Evolutionary conservation across 2,329 filamentous ascomycete genomes (phyloP).

Genomic region (Arthrobotrys conoides): DNA sequence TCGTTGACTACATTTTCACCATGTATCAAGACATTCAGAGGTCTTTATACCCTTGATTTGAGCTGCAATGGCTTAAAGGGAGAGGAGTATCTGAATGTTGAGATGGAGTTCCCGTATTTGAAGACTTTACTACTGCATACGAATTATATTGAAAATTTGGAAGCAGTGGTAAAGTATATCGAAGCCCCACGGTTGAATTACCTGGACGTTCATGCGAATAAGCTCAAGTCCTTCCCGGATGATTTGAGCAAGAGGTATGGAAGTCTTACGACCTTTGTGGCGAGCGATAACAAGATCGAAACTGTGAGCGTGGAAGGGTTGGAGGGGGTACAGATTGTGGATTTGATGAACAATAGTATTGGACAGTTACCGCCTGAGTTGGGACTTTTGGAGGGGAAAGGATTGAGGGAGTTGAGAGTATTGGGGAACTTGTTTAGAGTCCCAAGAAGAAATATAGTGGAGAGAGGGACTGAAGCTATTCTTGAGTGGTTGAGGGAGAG

Average conservation of each 20-base stretch:
- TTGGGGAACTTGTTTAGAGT: slow-evolving; percentile 89
- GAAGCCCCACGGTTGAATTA: slow-evolving; percentile 81
- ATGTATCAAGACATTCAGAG: slow-evolving; percentile 77
- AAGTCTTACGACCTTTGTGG: slow-evolving; percentile 78
- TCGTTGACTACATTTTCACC: slow-evolving; percentile 78
- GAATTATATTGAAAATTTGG: slow-evolving; percentile 80
- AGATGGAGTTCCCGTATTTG: slow-evolving; percentile 79
- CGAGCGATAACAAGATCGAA: slow-evolving; percentile 82
- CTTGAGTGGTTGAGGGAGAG: slow-evolving; percentile 69
- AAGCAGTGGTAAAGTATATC: slow-evolving; percentile 76
- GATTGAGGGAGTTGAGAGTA: slow-evolving; percentile 80
- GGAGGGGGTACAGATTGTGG: slow-evolving; percentile 80
- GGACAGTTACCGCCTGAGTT: slow-evolving; percentile 83
- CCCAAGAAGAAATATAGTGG: slow-evolving; percentile 84
- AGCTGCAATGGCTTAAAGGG: slow-evolving; percentile 80
- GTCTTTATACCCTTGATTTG: slow-evolving; percentile 79
- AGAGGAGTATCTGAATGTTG: slow-evolving; percentile 76
- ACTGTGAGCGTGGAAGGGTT: slow-evolving; percentile 81
- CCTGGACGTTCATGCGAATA: slow-evolving; percentile 86
- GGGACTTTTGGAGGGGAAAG: slow-evolving; percentile 77
- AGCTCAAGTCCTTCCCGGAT: slow-evolving; percentile 78
- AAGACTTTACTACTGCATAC: slow-evolving; percentile 81
- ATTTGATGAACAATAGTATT: slow-evolving; percentile 88
- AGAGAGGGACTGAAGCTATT: slow-evolving; percentile 88
- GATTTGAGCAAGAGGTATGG: slow-evolving; percentile 78